These are phyloP conservation scores for Reutealis trisperma DNA, from an alignment of 345 rosid species.

Conservation along the genomic window DNA sequence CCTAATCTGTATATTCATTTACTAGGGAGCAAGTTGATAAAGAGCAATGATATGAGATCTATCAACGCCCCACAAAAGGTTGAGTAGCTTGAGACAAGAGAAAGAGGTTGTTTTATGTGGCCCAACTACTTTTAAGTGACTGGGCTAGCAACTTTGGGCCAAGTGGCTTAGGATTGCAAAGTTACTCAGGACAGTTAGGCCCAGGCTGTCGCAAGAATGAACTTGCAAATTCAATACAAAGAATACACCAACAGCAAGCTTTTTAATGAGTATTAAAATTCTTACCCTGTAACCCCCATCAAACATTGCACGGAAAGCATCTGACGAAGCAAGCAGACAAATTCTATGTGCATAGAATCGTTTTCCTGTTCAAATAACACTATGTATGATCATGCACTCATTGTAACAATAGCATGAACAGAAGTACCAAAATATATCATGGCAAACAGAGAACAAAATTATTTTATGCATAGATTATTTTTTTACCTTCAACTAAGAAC, in stretches of 20 bases:
- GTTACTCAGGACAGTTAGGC: too few species aligned
- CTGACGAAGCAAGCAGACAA: slow-evolving; percentile 78
- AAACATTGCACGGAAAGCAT: slow-evolving; percentile 81
- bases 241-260: neutral
- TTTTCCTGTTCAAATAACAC: slow-evolving; percentile 44
- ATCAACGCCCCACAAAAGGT: too few species aligned
- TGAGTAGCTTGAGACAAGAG: too few species aligned
- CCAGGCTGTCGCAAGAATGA: neutral
- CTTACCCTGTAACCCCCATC: slow-evolving; percentile 76
- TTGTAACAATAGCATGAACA: neutral
- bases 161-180: too few species aligned
- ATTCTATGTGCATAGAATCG: slow-evolving; percentile 70
- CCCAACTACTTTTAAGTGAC: too few species aligned
- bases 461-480: neutral
- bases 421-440: neutral
- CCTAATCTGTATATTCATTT: neutral
- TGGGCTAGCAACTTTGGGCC: too few species aligned
- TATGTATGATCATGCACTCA: neutral
- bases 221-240: neutral
- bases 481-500: slow-evolving; percentile 66
- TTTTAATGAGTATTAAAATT: neutral
- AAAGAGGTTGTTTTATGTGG: too few species aligned
- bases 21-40: neutral
- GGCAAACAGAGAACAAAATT: neutral
- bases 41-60: neutral